A percentile compares a stretch with the other conserved stretches of the same genome.
phyloP scores from a whole-genome alignment of 441 rosid species.

The Euphorbia corollata region DNA sequence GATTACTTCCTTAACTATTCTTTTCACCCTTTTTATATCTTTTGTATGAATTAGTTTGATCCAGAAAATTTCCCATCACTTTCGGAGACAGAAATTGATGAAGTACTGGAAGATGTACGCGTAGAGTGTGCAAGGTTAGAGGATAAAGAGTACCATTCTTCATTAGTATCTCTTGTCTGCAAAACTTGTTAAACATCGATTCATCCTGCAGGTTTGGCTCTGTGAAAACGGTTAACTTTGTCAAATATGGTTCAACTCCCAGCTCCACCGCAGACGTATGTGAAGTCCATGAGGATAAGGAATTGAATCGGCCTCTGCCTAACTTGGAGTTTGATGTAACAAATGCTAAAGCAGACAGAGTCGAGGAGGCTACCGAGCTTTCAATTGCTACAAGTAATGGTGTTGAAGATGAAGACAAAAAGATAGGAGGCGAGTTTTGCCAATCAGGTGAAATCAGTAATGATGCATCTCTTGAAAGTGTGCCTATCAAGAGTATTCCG shows the following conservation, averaged over 20 bases:
- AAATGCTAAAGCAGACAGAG: constrained; percentile 21
- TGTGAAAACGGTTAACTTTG: constrained; percentile 60
- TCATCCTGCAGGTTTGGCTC: constrained; percentile 77
- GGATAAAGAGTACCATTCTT: constrained; percentile 15
- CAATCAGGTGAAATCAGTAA: constrained; percentile 19
- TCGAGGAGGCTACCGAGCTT: constrained; percentile 20
- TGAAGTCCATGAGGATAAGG: constrained; percentile 20
- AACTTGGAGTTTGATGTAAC: constrained; percentile 21
- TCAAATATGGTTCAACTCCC: constrained; percentile 31
- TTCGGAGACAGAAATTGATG: constrained; percentile 58
- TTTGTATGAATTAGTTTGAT: constrained; percentile 42
- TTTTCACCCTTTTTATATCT: constrained; percentile 11
- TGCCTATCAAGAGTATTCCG: constrained; percentile 5
- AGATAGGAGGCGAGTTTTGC: constrained; percentile 26
- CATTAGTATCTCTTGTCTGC: constrained; percentile 15
- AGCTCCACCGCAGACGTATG: constrained; percentile 22
- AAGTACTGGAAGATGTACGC: constrained; percentile 74
- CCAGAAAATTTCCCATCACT: constrained; percentile 43
- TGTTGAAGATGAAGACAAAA: constrained; percentile 20
- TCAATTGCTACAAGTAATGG: constrained; percentile 19
- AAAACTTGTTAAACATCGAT: constrained; percentile 11
- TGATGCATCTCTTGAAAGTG: constrained; percentile 16
- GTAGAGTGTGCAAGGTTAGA: constrained; percentile 79
- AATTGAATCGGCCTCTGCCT: constrained; percentile 19
- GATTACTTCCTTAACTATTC: not conserved